Evolutionary conservation across 75 land plant species (phyloP).

Genomic region (Cryptomeria japonica): DNA sequence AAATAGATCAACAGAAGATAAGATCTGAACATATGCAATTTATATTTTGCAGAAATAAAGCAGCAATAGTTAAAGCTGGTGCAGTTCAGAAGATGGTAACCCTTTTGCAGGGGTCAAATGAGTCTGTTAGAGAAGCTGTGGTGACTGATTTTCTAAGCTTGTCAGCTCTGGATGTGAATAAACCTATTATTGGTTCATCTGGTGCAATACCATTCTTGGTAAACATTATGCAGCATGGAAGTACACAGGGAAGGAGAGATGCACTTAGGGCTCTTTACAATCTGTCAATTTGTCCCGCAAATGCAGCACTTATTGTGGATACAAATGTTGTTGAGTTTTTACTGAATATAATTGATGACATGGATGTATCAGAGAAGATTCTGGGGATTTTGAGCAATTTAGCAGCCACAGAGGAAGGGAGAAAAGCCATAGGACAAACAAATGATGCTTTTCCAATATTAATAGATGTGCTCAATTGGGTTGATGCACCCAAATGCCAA

Average conservation of each 20-base stretch:
- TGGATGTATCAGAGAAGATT: slow-evolving; percentile 46
- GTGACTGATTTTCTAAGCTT: slow-evolving; percentile 67
- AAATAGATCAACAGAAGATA: background rate
- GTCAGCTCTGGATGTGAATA: slow-evolving; percentile 79
- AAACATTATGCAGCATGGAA: slow-evolving; percentile 15
- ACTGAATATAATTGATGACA: slow-evolving; percentile 31
- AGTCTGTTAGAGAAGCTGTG: slow-evolving; percentile 45
- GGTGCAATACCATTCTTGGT: slow-evolving; percentile 65
- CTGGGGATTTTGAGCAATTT: slow-evolving; percentile 71
- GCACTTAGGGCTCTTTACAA: slow-evolving; percentile 76
- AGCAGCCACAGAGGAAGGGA: slow-evolving; percentile 58
- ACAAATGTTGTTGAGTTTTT: slow-evolving; percentile 41
- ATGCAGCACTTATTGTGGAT: slow-evolving; percentile 41
- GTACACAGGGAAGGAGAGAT: slow-evolving; percentile 45
- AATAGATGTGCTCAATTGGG: slow-evolving; percentile 69
- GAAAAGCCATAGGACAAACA: slow-evolving; percentile 39
- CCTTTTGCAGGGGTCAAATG: slow-evolving; percentile 31
- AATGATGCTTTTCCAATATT: slow-evolving; percentile 47
- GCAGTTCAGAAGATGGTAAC: slow-evolving; percentile 71
- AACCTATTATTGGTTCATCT: slow-evolving; percentile 61
- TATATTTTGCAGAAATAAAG: slow-evolving; percentile 65
- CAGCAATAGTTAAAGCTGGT: slow-evolving; percentile 75
- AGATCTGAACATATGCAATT: background rate
- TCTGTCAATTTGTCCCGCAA: slow-evolving; percentile 66
- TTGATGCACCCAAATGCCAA: slow-evolving; percentile 74